Conservation (phyloP, 2,329 filamentous ascomycete genomes). For the Fusarium sp. region DNA sequence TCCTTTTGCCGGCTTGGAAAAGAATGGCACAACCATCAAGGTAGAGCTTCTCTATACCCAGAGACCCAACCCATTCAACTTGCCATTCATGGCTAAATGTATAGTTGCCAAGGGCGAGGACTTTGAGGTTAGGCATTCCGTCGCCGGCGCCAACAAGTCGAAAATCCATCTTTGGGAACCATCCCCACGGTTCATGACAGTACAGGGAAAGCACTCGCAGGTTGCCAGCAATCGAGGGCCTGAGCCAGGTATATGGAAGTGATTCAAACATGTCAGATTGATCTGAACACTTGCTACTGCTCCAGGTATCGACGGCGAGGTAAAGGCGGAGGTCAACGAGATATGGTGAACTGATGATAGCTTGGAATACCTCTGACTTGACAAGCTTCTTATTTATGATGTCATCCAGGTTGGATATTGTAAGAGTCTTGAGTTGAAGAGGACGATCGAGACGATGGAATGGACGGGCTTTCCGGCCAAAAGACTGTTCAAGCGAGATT, state of each 20-base stretch:
- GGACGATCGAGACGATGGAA: too few species aligned
- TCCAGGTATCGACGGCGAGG: not conserved
- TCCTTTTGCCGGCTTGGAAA: not conserved
- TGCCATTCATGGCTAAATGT: conserved; percentile 58
- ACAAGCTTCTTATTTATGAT: not conserved
- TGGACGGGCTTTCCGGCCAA: not conserved
- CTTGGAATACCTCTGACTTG: not conserved
- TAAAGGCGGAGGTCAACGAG: conserved; percentile 10
- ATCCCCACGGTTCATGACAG: conserved; percentile 52
- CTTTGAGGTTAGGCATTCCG: conserved; percentile 51
- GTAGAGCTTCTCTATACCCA: conserved; percentile 51
- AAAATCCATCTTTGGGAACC: conserved; percentile 53
- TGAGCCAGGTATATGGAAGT: conserved; percentile 39
- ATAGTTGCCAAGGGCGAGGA: conserved; percentile 54
- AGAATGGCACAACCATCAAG: conserved; percentile 57
- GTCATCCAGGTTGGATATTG: conserved; percentile 13
- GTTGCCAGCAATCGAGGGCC: conserved; percentile 24
- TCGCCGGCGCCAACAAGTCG: conserved; percentile 5
- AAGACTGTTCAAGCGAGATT: not conserved
- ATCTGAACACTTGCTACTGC: not conserved
- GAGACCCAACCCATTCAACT: conserved; percentile 57
- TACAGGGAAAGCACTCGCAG: conserved; percentile 54
- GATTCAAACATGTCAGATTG: conserved; percentile 7
- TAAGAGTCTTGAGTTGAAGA: not conserved
- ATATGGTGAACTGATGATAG: not conserved